Percentiles rank a stretch among this genome's conserved stretches.
Conservation (phyloP, 148 eudicot genomes). For the Fagopyrum homotropicum region DNA sequence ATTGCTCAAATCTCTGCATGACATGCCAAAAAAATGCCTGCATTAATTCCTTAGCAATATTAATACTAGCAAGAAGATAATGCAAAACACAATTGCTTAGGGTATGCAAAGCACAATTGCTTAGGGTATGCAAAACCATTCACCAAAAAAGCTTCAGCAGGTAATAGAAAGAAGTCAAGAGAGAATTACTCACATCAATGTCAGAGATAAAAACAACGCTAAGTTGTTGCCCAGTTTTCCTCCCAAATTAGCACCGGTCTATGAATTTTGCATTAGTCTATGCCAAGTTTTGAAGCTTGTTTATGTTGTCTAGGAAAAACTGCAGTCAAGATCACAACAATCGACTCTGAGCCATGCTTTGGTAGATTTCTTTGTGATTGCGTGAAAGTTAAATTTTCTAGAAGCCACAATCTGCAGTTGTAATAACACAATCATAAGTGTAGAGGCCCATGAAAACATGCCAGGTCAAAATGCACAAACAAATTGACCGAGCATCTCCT, state of each 20-base stretch:
- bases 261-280: too few species aligned
- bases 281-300: too few species aligned
- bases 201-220: slow-evolving; percentile 63
- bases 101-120: not conserved
- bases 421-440: too few species aligned
- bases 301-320: too few species aligned
- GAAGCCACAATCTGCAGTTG: too few species aligned
- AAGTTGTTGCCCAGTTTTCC: slow-evolving; percentile 72
- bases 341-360: too few species aligned
- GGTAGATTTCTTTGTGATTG: too few species aligned
- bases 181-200: slow-evolving; percentile 41
- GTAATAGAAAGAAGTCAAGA: not conserved
- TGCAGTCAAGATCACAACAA: too few species aligned
- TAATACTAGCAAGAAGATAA: not conserved
- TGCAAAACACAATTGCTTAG: not conserved
- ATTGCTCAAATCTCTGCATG: slow-evolving; percentile 69
- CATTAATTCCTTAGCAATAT: not conserved
- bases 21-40: slow-evolving; percentile 14
- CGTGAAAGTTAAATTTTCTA: too few species aligned
- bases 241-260: slow-evolving; percentile 48
- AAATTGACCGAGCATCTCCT: too few species aligned
- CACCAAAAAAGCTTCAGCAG: slow-evolving; percentile 11
- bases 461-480: too few species aligned
- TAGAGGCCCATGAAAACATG: too few species aligned
- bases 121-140: not conserved